These are phyloP conservation scores for Scedosporium aurantiacum DNA, from an alignment of 2,329 filamentous ascomycete species.

Conservation along the genomic window DNA sequence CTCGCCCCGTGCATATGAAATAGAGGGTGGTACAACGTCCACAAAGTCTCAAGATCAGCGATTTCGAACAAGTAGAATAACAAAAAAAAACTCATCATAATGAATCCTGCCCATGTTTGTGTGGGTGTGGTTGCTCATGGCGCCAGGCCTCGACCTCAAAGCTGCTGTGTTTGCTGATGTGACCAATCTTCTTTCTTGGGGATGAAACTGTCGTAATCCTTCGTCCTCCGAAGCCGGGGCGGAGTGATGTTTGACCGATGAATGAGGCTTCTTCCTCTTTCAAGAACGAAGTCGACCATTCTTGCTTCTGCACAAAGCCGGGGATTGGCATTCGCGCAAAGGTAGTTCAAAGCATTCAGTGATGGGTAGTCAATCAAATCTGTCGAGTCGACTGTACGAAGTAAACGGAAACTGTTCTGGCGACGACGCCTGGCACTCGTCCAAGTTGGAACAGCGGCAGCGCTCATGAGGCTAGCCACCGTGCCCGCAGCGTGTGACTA, in stretches of 20 bases:
- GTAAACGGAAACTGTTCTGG: too few relatives aligned
- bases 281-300: too few relatives aligned
- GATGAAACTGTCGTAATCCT: background rate
- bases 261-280: too few relatives aligned
- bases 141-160: background rate
- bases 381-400: too few relatives aligned
- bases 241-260: background rate
- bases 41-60: background rate
- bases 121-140: background rate
- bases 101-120: background rate
- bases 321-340: too few relatives aligned
- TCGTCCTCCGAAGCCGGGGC: background rate
- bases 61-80: background rate
- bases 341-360: too few relatives aligned
- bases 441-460: too few relatives aligned
- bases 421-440: too few relatives aligned
- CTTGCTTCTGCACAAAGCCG: too few relatives aligned
- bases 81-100: background rate
- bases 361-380: too few relatives aligned
- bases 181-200: background rate
- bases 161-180: background rate
- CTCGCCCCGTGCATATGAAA: background rate
- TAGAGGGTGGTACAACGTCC: background rate
- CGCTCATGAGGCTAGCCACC: too few relatives aligned
- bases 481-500: too few relatives aligned